A percentile compares a stretch with the other conserved stretches of the same genome.
Evolutionary conservation across 2,329 filamentous ascomycete genomes (phyloP).

Genomic region (Sporothrix variecibatus): DNA sequence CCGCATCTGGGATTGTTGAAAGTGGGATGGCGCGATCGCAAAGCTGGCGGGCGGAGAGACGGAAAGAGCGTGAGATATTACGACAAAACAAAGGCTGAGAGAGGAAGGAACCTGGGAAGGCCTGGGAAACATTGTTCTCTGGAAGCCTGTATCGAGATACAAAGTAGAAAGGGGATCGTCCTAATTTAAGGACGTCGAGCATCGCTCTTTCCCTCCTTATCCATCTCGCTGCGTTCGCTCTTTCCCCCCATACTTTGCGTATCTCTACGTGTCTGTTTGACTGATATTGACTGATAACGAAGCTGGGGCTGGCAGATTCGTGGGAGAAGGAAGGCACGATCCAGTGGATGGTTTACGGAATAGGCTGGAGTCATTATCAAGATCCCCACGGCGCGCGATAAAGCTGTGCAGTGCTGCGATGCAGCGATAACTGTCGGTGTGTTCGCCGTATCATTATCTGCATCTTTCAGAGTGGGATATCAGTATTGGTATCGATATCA

Average conservation of each 20-base stretch:
- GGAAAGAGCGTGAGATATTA: not conserved
- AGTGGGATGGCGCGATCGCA: not conserved
- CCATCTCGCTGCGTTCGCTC: not conserved
- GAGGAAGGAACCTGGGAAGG: not conserved
- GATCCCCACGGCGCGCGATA: slow-evolving; percentile 20
- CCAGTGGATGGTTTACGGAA: slow-evolving; percentile 20
- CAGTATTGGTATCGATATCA: not conserved
- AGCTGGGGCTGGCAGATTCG: not conserved
- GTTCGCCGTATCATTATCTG: slow-evolving; percentile 9
- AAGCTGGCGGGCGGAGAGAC: not conserved
- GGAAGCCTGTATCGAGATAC: not conserved
- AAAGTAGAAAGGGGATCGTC: not conserved
- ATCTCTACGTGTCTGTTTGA: slow-evolving; percentile 1
- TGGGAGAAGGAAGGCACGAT: slow-evolving; percentile 13
- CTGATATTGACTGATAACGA: slow-evolving; percentile 18
- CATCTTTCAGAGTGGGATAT: slow-evolving; percentile 10
- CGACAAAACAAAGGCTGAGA: not conserved
- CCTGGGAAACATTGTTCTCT: not conserved
- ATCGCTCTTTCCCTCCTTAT: slow-evolving; percentile 1
- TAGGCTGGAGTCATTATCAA: slow-evolving; percentile 21
- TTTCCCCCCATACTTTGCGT: slow-evolving; percentile 3
- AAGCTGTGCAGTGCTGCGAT: slow-evolving; percentile 12
- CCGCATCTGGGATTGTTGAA: not conserved
- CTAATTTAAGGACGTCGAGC: slow-evolving; percentile 12
- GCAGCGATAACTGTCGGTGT: slow-evolving; percentile 5